Conservation (phyloP, 148 eudicot genomes). For the Limonium bicolor region DNA sequence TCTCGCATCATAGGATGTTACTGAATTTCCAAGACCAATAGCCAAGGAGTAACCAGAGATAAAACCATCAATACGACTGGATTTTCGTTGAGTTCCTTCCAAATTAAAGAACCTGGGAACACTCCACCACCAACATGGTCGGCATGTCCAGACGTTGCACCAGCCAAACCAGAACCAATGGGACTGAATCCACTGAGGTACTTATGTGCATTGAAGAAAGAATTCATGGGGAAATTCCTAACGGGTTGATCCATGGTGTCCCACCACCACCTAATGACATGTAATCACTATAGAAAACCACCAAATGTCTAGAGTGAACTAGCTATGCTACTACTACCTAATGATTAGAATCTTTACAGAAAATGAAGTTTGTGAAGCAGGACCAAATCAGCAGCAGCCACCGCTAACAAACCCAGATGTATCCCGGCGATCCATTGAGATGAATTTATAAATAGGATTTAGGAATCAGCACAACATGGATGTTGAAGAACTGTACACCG, state of each 20-base stretch:
- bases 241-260: background rate
- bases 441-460: too few species aligned
- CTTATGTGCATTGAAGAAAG: conserved; percentile 2
- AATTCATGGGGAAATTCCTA: background rate
- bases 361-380: conserved; percentile 23
- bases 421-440: conserved; percentile 59
- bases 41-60: conserved; percentile 23
- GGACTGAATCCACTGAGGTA: conserved; percentile 6
- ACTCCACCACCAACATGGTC: conserved; percentile 9
- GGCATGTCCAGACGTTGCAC: conserved; percentile 12
- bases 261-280: background rate
- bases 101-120: conserved; percentile 8
- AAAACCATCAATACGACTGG: conserved; percentile 9
- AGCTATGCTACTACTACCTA: background rate
- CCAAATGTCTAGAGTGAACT: background rate
- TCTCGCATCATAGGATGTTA: conserved; percentile 10
- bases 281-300: too few species aligned
- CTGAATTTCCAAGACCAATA: conserved; percentile 21
- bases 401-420: conserved; percentile 80
- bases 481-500: too few species aligned
- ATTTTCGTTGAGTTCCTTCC: conserved; percentile 22
- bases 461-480: too few species aligned
- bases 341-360: too few species aligned
- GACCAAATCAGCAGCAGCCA: conserved; percentile 11
- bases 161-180: conserved; percentile 1